A percentile compares a stretch with the other conserved stretches of the same genome.
These are phyloP conservation scores for Zostera marina DNA, from an alignment of 116 monocot species.

Conservation along the genomic window DNA sequence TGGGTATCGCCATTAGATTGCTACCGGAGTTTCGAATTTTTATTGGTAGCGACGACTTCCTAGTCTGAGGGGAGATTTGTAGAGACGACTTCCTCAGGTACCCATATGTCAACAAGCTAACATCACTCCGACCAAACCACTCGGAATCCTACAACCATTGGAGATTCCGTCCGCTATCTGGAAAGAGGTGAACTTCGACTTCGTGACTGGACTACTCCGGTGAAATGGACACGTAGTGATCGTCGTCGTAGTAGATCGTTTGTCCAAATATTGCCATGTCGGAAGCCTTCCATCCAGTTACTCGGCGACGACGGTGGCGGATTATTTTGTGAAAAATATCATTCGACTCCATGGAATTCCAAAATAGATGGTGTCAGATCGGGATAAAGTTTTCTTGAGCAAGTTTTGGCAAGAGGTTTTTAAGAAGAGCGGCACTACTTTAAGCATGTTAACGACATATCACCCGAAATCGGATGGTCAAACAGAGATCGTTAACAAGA, in stretches of 20 bases:
- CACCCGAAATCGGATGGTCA: background rate
- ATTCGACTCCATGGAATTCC: background rate
- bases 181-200: background rate
- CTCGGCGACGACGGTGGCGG: background rate
- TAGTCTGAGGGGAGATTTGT: no score
- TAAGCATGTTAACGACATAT: background rate
- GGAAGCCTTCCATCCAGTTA: background rate
- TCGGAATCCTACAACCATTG: background rate
- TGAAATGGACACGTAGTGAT: background rate
- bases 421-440: background rate
- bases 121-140: background rate
- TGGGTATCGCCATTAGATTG: no score
- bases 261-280: background rate
- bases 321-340: background rate
- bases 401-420: background rate
- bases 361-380: background rate
- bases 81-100: no score
- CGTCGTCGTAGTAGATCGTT: background rate
- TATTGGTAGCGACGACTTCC: no score
- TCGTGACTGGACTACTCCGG: background rate
- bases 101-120: background rate
- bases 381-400: background rate
- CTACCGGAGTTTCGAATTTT: no score
- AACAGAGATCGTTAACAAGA: background rate
- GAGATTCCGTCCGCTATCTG: background rate